These are phyloP conservation scores for Beauveria caledonica DNA, from an alignment of 2,329 filamentous ascomycete genomes.

Conservation along the genomic window DNA sequence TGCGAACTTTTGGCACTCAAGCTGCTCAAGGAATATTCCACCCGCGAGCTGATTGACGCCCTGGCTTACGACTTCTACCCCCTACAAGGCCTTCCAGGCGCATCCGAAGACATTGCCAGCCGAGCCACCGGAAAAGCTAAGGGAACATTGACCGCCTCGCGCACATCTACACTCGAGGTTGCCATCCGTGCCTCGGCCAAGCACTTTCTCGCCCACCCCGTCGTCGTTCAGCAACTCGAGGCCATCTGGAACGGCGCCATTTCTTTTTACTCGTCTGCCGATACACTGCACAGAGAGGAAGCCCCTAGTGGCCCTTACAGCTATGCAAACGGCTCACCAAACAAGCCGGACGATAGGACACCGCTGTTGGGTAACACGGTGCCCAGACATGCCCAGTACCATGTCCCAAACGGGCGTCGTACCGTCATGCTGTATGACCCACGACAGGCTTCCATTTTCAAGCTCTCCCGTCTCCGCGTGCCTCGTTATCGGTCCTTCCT, in stretches of 20 bases:
- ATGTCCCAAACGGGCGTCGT: conserved; percentile 46
- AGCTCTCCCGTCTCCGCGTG: conserved; percentile 81
- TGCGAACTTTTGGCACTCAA: conserved; percentile 89
- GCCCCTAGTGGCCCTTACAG: conserved; percentile 19
- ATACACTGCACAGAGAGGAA: conserved; percentile 65
- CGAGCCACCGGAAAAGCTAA: conserved; percentile 32
- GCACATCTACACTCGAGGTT: conserved; percentile 85
- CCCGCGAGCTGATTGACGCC: conserved; percentile 84
- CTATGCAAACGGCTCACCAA: conserved; percentile 18
- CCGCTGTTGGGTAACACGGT: conserved; percentile 38
- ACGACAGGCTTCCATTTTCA: conserved; percentile 80
- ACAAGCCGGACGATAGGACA: conserved; percentile 38
- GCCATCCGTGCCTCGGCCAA: conserved; percentile 90
- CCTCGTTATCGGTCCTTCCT: conserved; percentile 87
- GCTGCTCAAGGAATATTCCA: conserved; percentile 80
- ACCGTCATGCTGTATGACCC: conserved; percentile 87
- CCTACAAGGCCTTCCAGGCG: conserved; percentile 64
- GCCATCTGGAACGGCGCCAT: conserved; percentile 96
- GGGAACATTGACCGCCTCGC: conserved; percentile 51
- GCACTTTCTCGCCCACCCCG: conserved; percentile 80
- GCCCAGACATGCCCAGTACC: conserved; percentile 23
- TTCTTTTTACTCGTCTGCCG: conserved; percentile 84
- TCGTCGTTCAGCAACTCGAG: conserved; percentile 91
- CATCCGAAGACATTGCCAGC: conserved; percentile 25
- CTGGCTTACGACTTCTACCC: conserved; percentile 94